phyloP scores from a whole-genome alignment of 2,329 filamentous ascomycete genomes.

The Colletotrichum sp. region DNA sequence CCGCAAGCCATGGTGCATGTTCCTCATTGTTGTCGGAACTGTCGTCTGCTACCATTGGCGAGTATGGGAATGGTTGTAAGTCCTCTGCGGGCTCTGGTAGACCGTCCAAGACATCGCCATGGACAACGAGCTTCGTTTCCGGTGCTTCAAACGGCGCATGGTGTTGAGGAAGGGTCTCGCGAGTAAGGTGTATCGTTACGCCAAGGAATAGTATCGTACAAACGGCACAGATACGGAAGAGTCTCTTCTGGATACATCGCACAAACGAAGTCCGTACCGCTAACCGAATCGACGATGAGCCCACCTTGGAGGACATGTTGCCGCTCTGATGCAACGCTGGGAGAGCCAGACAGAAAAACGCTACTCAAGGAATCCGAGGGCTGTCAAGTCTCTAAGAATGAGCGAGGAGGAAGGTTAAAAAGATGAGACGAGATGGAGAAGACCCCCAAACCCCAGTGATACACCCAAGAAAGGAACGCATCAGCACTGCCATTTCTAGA shows the following conservation, averaged over 20 bases:
- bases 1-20: slow-evolving; percentile 29
- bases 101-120: slow-evolving; percentile 8
- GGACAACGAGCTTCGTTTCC: slow-evolving; percentile 7
- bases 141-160: slow-evolving; percentile 16
- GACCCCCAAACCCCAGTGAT: neutral
- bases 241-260: neutral
- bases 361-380: neutral
- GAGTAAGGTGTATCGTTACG: neutral
- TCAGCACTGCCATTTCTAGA: neutral
- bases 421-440: slow-evolving; percentile 11
- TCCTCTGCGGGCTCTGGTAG: slow-evolving; percentile 17
- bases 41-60: slow-evolving; percentile 22
- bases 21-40: neutral
- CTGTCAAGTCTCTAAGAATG: neutral
- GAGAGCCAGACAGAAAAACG: neutral
- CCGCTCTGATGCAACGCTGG: neutral
- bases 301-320: neutral
- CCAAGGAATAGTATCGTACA: neutral
- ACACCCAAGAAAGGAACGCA: neutral
- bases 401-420: neutral
- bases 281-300: neutral
- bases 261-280: neutral
- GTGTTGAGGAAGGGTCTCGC: neutral
- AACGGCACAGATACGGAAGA: slow-evolving; percentile 1
- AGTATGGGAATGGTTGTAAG: slow-evolving; percentile 27